phyloP scores from a whole-genome alignment of 2,329 filamentous ascomycete species.

The Colletotrichum coccodes region DNA sequence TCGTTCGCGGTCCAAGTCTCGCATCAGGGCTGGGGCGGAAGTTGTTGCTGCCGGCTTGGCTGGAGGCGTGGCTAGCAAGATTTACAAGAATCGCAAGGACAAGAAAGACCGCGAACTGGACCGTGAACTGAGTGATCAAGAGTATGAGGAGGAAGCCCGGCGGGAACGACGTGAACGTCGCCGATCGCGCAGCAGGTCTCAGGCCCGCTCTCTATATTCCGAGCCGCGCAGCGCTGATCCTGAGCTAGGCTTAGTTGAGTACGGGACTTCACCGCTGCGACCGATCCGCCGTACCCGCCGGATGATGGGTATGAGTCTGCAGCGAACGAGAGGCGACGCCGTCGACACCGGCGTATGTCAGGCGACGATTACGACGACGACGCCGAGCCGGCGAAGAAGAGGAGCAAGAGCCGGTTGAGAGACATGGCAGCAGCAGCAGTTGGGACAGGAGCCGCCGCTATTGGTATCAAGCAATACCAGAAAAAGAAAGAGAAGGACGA shows the following conservation, averaged over 20 bases:
- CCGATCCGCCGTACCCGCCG: constrained; percentile 46
- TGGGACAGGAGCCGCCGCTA: constrained; percentile 68
- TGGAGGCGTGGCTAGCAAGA: constrained; percentile 68
- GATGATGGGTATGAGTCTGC: constrained; percentile 59
- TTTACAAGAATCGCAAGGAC: constrained; percentile 69
- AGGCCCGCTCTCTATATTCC: constrained; percentile 59
- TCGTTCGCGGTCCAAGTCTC: constrained; percentile 57
- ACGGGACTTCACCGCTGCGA: constrained; percentile 67
- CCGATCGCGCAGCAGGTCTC: constrained; percentile 61
- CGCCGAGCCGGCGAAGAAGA: constrained; percentile 51
- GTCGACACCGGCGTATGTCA: constrained; percentile 47
- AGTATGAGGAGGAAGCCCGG: constrained; percentile 35
- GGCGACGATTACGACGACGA: constrained; percentile 45
- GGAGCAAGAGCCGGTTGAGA: constrained; percentile 65
- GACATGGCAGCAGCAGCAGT: constrained; percentile 65
- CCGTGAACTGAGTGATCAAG: constrained; percentile 47
- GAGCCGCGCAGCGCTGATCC: constrained; percentile 66
- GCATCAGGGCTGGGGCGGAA: constrained; percentile 65
- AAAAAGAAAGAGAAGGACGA: constrained; percentile 56
- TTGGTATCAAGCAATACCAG: constrained; percentile 70
- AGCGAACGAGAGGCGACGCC: constrained; percentile 53
- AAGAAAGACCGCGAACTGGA: constrained; percentile 63
- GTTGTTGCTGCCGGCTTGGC: constrained; percentile 69
- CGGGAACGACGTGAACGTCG: constrained; percentile 31
- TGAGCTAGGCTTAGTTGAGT: constrained; percentile 76